Evolutionary conservation across 1,139 yeast genomes (phyloP), one percentile per base, ranked within the genome.

Genomic region (Magnusiomyces fungicola): DNA sequence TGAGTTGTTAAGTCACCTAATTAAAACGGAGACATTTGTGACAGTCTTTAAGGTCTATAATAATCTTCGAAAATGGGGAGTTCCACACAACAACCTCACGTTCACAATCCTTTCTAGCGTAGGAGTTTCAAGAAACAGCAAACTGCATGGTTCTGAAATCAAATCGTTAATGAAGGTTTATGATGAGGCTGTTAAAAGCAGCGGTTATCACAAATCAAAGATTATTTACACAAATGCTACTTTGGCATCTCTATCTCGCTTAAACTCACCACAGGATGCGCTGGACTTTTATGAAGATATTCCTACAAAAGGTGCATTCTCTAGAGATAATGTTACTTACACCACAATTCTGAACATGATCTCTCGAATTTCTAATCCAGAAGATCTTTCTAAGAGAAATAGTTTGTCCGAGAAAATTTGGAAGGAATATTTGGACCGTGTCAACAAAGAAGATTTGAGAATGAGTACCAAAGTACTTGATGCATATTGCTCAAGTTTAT

Each of bases 41-140:
- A 21, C 24, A 5, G 38, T 42, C 14, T 33, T 30, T 21, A 42
- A 42, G 14, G 50, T 51, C 1, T 48, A 37, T 32, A 48, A 44
- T 24, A 49, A 43, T 30, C 22, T 51, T 48, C 48, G 46, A 23
- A 51, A 51, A 48, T 46, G 50, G 50, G 50, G 51, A 12, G 49
- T 50, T 22, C 19, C 43, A 2, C 45, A 48, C 5, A 51, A 48
- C 27, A 51, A 51, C 24, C 30, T 51, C 25, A 51, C 51, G 1
- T 37, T 43, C 6, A 46, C 49, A 14, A 46, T 51, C 23, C 32
- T 51, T 16, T 24, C 48, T 3, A 46, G 41, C 21, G 25, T 29
- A 9, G 36, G 40, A 3, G 37, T 27, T 2, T 12, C 22, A 18
- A 7, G 40, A 2, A 44, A 24, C 7, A 30, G 27, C 19, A 37